These are phyloP conservation scores for Monilinia fructigena DNA, from an alignment of 2,329 filamentous ascomycete species.

Conservation along the genomic window DNA sequence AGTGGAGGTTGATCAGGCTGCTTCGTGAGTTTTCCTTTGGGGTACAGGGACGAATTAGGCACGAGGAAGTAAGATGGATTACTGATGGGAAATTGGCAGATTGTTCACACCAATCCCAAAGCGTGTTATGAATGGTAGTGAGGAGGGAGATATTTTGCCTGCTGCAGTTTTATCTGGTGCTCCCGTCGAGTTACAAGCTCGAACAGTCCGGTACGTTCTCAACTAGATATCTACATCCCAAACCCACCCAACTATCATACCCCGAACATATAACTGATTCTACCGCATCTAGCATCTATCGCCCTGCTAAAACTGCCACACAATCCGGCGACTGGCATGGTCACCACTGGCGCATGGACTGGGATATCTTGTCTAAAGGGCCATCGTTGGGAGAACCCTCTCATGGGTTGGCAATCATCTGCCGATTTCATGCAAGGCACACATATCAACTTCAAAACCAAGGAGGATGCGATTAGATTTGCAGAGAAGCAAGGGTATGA, in stretches of 20 bases:
- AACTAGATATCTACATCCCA: not conserved
- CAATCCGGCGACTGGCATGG: conserved; percentile 88
- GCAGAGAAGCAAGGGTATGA: conserved; percentile 99
- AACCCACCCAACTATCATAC: not conserved
- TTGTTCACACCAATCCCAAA: conserved; percentile 89
- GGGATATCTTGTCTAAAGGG: conserved; percentile 93
- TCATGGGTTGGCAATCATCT: conserved; percentile 99
- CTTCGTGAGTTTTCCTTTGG: conserved; percentile 66
- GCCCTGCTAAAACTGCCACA: conserved; percentile 88
- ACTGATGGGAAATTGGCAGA: conserved; percentile 49
- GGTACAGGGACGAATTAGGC: conserved; percentile 24
- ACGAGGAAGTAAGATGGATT: conserved; percentile 12
- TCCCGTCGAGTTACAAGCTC: conserved; percentile 87
- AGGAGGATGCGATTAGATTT: conserved; percentile 92
- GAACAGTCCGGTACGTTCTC: conserved; percentile 77
- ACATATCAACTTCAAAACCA: conserved; percentile 82
- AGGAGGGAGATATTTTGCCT: conserved; percentile 70
- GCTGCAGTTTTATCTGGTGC: conserved; percentile 89
- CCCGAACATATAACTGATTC: conserved; percentile 26
- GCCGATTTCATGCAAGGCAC: conserved; percentile 95
- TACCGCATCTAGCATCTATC: conserved; percentile 70
- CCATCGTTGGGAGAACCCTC: conserved; percentile 94
- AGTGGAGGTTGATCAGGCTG: conserved; percentile 79
- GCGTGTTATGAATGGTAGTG: conserved; percentile 85
- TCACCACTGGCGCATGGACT: conserved; percentile 95